These are phyloP conservation scores for Phoenix dactylifera DNA, from an alignment of 176 grass and related monocot genomes.

Conservation along the genomic window DNA sequence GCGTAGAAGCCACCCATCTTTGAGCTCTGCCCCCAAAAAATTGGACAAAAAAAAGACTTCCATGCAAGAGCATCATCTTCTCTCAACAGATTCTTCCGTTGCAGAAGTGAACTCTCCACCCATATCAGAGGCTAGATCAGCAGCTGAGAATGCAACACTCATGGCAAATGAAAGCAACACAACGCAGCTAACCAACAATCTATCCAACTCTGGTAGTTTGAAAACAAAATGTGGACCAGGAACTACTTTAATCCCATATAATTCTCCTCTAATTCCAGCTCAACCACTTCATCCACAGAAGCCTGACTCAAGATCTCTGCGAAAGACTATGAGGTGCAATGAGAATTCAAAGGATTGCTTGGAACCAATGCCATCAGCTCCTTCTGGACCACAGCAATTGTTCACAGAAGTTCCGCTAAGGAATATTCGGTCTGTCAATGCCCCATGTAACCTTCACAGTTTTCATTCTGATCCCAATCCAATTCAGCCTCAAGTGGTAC, in stretches of 20 bases:
- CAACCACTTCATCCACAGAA: too few species aligned
- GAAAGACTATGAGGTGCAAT: too few species aligned
- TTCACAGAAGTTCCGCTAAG: too few species aligned
- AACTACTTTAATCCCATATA: neutral
- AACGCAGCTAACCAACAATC: neutral
- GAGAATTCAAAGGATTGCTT: too few species aligned
- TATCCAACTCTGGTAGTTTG: neutral
- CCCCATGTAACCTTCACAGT: too few species aligned
- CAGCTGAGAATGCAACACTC: neutral
- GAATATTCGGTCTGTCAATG: too few species aligned
- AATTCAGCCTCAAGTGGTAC: too few species aligned
- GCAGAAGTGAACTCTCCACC: neutral
- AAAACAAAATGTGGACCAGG: neutral
- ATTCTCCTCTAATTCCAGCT: too few species aligned
- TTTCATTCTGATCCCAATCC: too few species aligned
- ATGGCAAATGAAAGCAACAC: neutral
- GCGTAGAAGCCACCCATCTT: slow-evolving; percentile 14
- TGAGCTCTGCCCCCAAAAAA: neutral
- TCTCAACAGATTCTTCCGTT: neutral
- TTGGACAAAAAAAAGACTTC: neutral
- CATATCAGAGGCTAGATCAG: slow-evolving; percentile 1
- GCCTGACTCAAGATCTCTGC: too few species aligned
- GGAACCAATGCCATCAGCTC: too few species aligned
- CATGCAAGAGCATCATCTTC: neutral
- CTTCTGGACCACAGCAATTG: too few species aligned